phyloP scores from a whole-genome alignment of 2,329 filamentous ascomycete species.

The Diplodia seriata region DNA sequence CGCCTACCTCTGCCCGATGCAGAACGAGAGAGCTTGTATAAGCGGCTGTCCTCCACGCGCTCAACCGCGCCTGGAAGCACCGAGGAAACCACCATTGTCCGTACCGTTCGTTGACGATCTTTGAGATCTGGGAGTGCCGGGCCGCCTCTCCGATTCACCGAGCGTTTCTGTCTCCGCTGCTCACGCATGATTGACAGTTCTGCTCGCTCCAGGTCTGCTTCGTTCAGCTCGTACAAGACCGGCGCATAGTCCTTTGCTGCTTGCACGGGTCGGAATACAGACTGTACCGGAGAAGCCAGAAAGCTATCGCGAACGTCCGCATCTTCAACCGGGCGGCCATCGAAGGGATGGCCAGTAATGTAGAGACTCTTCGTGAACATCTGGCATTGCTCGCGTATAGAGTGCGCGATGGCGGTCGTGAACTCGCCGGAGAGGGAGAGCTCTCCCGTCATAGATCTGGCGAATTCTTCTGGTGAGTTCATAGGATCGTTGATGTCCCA shows the following conservation, averaged over 20 bases:
- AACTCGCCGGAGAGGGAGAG: constrained; percentile 94
- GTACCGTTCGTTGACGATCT: constrained; percentile 89
- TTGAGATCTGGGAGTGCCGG: constrained; percentile 95
- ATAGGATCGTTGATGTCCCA: constrained; percentile 97
- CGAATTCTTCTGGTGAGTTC: constrained; percentile 96
- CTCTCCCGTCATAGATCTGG: constrained; percentile 84
- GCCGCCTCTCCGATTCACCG: constrained; percentile 90
- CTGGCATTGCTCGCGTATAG: constrained; percentile 94
- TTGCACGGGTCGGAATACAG: constrained; percentile 87
- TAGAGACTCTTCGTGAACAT: constrained; percentile 94
- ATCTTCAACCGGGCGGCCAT: constrained; percentile 91
- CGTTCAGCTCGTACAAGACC: constrained; percentile 91
- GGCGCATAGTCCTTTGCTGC: constrained; percentile 93
- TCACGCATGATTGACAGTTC: constrained; percentile 94
- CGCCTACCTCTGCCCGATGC: constrained; percentile 55
- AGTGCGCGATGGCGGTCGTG: constrained; percentile 95
- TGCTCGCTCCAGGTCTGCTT: constrained; percentile 85
- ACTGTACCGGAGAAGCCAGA: constrained; percentile 80
- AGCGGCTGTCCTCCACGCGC: constrained; percentile 80
- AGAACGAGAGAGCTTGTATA: constrained; percentile 71
- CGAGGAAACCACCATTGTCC: constrained; percentile 89
- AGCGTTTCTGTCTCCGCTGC: constrained; percentile 91
- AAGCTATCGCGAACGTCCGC: constrained; percentile 86
- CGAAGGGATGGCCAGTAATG: constrained; percentile 91
- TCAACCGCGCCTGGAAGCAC: constrained; percentile 87